Evolutionary conservation across 805 yeast genomes (phyloP), one percentile per base, ranked within the genome.

Genomic region (Wickerhamiella kurtzmanii): DNA sequence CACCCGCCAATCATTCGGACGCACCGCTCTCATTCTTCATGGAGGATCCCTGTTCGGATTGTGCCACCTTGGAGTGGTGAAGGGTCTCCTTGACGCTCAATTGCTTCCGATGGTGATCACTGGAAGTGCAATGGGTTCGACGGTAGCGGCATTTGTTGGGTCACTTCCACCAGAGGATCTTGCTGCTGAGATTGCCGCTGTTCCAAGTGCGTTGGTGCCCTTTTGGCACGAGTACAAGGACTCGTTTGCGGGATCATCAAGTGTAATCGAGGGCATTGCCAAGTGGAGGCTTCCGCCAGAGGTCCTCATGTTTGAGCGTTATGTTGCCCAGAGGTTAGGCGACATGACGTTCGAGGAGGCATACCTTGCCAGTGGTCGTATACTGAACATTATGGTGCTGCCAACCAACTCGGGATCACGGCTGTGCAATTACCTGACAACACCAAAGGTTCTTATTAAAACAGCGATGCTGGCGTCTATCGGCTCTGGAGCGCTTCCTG

Each of bases 41-140:
- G 98, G 98, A 22, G 97, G 98, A 2, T 82, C 96, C 0, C 66
- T 92, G 19, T 92, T 89, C 66, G 97, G 98, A 0, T 67, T 92
- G 51, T 88, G 95, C 57, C 98, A 92, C 62, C 60, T 92, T 35
- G 98, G 98, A 1, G 95, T 88, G 1, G 83, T 89, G 6, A 81
- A 82, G 52, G 89, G 92, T 0, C 68, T 92, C n/a, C 75, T 80
- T 50, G 73, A 74, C 53, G 78, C 81, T 52, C 80, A 82, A 1
- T 65, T 88, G 36, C 67, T 92, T 44, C 98, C 98, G 0, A 67
- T 82, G 38, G 82, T 92, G 2, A 77, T 89, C 19, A 83, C 89
- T 4, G 98, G 98, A 0, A 82, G 88, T 48, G 92, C 96, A 0
- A 82, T 86, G 50, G 98, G 98, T 1, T 94, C 97, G 0, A 80